These are phyloP conservation scores for Fusarium sp. DNA, from an alignment of 2,329 filamentous ascomycete genomes.

Conservation along the genomic window DNA sequence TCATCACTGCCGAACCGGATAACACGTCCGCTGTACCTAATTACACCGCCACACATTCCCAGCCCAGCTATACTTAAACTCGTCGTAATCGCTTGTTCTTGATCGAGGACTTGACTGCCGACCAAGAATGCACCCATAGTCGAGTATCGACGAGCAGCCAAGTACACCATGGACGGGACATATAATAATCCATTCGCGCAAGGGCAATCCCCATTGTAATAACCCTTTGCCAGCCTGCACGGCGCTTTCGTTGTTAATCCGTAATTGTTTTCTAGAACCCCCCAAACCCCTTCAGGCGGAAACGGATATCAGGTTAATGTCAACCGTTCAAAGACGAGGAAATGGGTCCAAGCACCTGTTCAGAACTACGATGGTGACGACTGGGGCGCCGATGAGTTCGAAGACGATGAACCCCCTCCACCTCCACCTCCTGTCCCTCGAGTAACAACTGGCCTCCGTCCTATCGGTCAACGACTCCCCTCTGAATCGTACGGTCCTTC, in stretches of 20 bases:
- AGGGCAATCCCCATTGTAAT: conserved; percentile 46
- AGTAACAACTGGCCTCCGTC: conserved; percentile 45
- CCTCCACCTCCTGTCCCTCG: conserved; percentile 45
- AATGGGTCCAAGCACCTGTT: conserved; percentile 92
- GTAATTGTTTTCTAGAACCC: conserved; percentile 39
- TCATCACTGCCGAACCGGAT: conserved; percentile 28
- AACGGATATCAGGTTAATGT: conserved; percentile 81
- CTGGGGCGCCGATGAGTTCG: conserved; percentile 81
- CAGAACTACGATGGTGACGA: conserved; percentile 93
- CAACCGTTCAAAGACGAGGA: conserved; percentile 88
- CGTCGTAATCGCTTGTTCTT: conserved; percentile 11
- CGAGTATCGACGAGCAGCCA: conserved; percentile 20
- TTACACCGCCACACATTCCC: conserved; percentile 13
- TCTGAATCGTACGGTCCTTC: conserved; percentile 44
- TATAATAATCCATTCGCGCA: conserved; percentile 46
- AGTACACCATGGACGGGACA: conserved; percentile 47
- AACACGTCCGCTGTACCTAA: conserved; percentile 30
- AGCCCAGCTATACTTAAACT: conserved; percentile 16
- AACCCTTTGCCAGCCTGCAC: background rate
- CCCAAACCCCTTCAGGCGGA: conserved; percentile 48
- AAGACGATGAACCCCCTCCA: conserved; percentile 63
- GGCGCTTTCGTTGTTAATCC: conserved; percentile 24
- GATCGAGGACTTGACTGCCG: conserved; percentile 2
- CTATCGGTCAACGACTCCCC: conserved; percentile 47
- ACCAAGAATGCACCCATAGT: conserved; percentile 43